phyloP scores from a whole-genome alignment of 2,329 filamentous ascomycete genomes.

The Penicillium paneum region DNA sequence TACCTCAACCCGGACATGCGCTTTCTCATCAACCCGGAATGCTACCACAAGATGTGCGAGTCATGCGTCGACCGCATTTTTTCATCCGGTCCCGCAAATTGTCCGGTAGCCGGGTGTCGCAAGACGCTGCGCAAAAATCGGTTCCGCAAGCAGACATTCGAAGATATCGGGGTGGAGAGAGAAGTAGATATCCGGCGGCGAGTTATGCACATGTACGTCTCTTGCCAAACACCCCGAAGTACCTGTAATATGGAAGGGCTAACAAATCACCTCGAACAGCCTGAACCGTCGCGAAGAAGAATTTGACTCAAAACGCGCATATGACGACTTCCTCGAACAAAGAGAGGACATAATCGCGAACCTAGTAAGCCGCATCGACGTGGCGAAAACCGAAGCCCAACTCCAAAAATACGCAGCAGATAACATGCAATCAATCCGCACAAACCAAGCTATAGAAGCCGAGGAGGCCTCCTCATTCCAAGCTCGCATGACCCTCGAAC shows the following conservation, averaged over 20 bases:
- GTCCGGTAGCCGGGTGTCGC: conserved; percentile 83
- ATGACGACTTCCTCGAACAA: conserved; percentile 91
- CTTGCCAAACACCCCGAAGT: neutral
- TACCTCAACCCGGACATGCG: conserved; percentile 93
- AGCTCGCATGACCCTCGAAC: conserved; percentile 55
- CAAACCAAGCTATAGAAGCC: conserved; percentile 49
- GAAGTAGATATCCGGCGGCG: conserved; percentile 87
- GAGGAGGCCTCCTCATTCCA: conserved; percentile 49
- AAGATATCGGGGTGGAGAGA: conserved; percentile 79
- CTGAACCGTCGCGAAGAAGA: conserved; percentile 90
- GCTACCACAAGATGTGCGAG: conserved; percentile 98
- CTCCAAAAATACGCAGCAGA: conserved; percentile 69
- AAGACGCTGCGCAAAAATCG: conserved; percentile 79
- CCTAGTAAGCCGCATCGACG: conserved; percentile 68
- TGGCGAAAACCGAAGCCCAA: conserved; percentile 59
- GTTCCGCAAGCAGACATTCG: conserved; percentile 87
- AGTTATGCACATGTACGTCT: conserved; percentile 59
- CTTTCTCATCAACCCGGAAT: conserved; percentile 96
- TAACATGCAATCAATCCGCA: conserved; percentile 59
- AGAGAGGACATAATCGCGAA: conserved; percentile 90
- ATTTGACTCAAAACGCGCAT: conserved; percentile 78
- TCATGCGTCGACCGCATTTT: conserved; percentile 95
- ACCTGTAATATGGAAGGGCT: neutral
- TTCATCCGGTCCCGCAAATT: conserved; percentile 83
- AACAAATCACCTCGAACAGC: conserved; percentile 44